These are phyloP conservation scores for Scalesia atractyloides DNA, from an alignment of 129 eudicot genomes.

Conservation along the genomic window DNA sequence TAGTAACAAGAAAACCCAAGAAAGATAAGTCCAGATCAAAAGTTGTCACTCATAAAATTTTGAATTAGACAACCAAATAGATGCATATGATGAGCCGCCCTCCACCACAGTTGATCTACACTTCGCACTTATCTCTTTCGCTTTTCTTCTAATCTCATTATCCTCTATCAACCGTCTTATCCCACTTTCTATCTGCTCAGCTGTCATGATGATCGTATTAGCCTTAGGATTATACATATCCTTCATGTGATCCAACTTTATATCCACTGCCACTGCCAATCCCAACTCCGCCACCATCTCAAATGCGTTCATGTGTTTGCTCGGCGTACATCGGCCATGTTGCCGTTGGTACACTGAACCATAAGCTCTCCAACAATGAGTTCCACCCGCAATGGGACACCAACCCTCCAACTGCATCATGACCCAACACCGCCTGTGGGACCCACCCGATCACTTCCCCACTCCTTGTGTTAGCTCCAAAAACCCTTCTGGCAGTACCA, in stretches of 20 bases:
- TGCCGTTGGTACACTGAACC: conserved; percentile 40
- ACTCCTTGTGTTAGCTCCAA: conserved; percentile 41
- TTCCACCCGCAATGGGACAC: conserved; percentile 47
- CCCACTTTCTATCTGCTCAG: conserved; percentile 30
- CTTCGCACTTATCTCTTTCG: conserved; percentile 33
- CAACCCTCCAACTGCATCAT: conserved; percentile 37
- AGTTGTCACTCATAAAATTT: neutral
- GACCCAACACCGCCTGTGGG: conserved; percentile 43
- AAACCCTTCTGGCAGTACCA: conserved; percentile 49
- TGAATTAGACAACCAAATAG: conserved; percentile 25
- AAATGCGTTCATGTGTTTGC: conserved; percentile 42
- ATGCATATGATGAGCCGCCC: conserved; percentile 42
- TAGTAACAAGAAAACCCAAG: neutral
- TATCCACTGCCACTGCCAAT: conserved; percentile 39
- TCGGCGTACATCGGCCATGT: conserved; percentile 48
- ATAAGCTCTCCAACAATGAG: conserved; percentile 38
- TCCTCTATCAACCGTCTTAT: conserved; percentile 32
- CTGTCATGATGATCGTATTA: neutral
- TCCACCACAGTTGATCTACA: conserved; percentile 29
- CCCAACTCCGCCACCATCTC: conserved; percentile 42
- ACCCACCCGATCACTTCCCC: conserved; percentile 47
- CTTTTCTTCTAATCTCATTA: conserved; percentile 20
- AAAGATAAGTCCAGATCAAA: too few relatives aligned
- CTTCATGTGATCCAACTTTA: conserved; percentile 23
- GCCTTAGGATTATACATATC: neutral